These are phyloP conservation scores for Phytophthora tentaculata DNA, from an alignment of 352 stramenopile species.

Conservation along the genomic window DNA sequence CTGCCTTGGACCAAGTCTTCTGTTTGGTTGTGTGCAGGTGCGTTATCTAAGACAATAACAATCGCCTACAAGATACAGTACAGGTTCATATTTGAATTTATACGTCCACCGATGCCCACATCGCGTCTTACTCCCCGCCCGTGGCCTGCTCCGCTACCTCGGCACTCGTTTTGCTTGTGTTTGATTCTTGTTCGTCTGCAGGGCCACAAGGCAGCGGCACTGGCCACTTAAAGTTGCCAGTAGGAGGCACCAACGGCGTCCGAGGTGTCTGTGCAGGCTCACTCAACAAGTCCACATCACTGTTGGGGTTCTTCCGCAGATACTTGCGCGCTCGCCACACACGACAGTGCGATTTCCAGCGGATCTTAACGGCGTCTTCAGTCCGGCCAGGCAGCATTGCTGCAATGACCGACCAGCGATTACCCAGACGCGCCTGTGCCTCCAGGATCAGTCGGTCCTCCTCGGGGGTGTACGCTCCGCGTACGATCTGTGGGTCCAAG, in stretches of 20 bases:
- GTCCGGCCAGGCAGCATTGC: conserved; percentile 87
- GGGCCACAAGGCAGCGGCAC: conserved; percentile 14
- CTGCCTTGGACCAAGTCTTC: no score
- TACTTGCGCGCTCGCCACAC: conserved; percentile 86
- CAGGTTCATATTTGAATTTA: conserved; percentile 43
- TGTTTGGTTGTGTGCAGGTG: no score
- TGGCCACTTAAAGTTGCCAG: conserved; percentile 36
- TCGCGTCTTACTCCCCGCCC: conserved; percentile 24
- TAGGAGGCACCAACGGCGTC: conserved; percentile 39
- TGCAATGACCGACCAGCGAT: conserved; percentile 92
- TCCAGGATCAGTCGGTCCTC: conserved; percentile 91
- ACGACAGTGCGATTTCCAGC: conserved; percentile 91
- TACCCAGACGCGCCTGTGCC: conserved; percentile 84
- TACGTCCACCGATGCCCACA: conserved; percentile 28
- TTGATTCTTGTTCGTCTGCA: conserved; percentile 33
- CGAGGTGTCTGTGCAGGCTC: conserved; percentile 38
- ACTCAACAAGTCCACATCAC: conserved; percentile 40
- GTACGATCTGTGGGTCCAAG: conserved; percentile 88
- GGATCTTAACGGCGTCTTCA: conserved; percentile 93
- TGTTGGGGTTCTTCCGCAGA: conserved; percentile 67
- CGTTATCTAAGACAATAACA: no score
- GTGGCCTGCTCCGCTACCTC: conserved; percentile 14
- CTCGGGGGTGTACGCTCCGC: conserved; percentile 86
- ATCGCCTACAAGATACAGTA: conserved; percentile 22
- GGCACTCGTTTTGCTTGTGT: conserved; percentile 17